phyloP scores from a whole-genome alignment of 1,284 basidiomycete genomes.

The Malassezia equina region DNA sequence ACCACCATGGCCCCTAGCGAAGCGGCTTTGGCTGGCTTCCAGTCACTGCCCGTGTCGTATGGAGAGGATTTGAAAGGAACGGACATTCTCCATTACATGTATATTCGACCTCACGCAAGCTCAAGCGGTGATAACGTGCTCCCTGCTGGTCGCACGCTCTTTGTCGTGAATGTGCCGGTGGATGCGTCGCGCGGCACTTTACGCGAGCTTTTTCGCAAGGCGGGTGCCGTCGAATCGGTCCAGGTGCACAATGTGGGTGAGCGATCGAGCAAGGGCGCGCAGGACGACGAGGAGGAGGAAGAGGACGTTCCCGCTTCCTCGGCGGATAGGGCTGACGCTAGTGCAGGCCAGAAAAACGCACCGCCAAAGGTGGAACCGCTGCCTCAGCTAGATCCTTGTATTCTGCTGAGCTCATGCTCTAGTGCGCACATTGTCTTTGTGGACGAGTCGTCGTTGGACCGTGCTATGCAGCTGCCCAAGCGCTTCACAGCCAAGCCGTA shows the following conservation, averaged over 20 bases:
- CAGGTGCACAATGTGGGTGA: slow-evolving; percentile 12
- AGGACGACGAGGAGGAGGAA: slow-evolving; percentile 11
- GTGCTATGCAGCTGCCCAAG: slow-evolving; percentile 22
- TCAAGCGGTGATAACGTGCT: background rate
- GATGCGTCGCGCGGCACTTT: slow-evolving; percentile 33
- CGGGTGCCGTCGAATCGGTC: slow-evolving; percentile 28
- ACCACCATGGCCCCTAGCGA: slow-evolving; percentile 2
- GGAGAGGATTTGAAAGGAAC: background rate
- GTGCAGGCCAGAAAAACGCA: slow-evolving; percentile 4
- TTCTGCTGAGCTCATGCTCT: slow-evolving; percentile 23
- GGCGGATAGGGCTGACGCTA: slow-evolving; percentile 1
- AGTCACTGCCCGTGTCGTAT: slow-evolving; percentile 6
- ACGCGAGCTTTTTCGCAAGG: slow-evolving; percentile 28
- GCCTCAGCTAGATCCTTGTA: slow-evolving; percentile 21
- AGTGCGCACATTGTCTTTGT: slow-evolving; percentile 40
- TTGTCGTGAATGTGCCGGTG: slow-evolving; percentile 38
- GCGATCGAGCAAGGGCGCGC: slow-evolving; percentile 7
- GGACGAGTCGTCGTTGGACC: slow-evolving; percentile 23
- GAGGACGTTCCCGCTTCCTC: background rate
- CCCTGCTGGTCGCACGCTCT: slow-evolving; percentile 35
- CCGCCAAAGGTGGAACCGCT: slow-evolving; percentile 21
- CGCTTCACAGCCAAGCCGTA: slow-evolving; percentile 11
- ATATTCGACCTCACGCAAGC: slow-evolving; percentile 17
- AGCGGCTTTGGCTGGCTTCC: slow-evolving; percentile 3
- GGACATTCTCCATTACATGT: slow-evolving; percentile 19